Base-by-base conservation (phyloP, 768 basidiomycete species). In the Xerocomellus chrysenteron region DNA sequence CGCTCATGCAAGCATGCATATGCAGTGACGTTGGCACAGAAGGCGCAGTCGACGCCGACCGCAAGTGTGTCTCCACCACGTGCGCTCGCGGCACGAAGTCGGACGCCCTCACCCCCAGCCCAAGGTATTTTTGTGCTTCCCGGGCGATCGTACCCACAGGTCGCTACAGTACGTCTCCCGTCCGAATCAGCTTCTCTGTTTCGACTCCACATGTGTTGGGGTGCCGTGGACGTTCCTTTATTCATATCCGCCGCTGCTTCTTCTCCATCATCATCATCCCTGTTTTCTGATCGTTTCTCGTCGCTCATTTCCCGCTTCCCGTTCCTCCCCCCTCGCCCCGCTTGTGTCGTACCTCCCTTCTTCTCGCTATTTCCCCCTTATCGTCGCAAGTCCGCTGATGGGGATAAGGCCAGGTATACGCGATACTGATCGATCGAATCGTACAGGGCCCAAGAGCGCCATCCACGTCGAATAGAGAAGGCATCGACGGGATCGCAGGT, bases 11-110 rank as follows among this genome's bases (percentile, higher is more conserved):
- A n/a, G 26, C 28, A 14, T 4, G 28, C 1, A 1, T 19, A 21
- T 30, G 24, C 10, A 85, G 84, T 33, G 85, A 87, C 62, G 73
- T 87, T 6, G 85, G 86, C n/a, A 86, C 85, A 1, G 85, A 87
- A 65, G 85, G 84, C 2, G 84, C 84, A 2, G 78, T 72, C 26
- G 85, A 86, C 62, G 82, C 84, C 17, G 85, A 87, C 61, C 76
- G 84, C 19, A 82, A 82, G 58, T 84, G 84, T 63, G 4, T 26
- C 2, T 21, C 21, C 21, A 21, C 21, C 21, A 21, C 21, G 21
- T 63, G 72, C 24, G 67, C 80, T 1, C 63, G 72, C 7, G 70
- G 2, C 42, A 42, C 13, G 19, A 10, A 7, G 21, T 16, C 73
- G 6, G 66, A 74, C n/a, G 68, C 80, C 1, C 62, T 86, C 45